A percentile compares a stretch with the other conserved stretches of the same genome.
These are phyloP conservation scores for Hypericum perforatum DNA, from an alignment of 345 rosid genomes.

Conservation along the genomic window DNA sequence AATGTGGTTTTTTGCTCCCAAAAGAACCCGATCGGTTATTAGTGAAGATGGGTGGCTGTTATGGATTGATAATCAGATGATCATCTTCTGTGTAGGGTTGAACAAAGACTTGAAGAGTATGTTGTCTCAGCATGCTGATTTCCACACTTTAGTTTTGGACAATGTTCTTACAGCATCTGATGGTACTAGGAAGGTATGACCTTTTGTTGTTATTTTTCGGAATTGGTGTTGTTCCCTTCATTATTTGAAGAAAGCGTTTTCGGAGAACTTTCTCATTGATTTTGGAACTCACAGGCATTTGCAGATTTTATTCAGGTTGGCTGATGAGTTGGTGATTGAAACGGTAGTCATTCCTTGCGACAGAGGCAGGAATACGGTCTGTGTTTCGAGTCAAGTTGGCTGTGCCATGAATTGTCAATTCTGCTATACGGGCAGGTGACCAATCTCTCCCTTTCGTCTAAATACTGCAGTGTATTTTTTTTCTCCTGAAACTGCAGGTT, in stretches of 20 bases:
- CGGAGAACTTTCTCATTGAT: constrained; percentile 54
- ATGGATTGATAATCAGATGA: not conserved
- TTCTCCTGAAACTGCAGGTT: constrained; percentile 3
- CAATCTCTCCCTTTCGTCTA: not conserved
- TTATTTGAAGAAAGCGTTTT: constrained; percentile 9
- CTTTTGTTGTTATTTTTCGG: not conserved
- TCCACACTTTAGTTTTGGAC: constrained; percentile 60
- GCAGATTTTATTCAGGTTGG: constrained; percentile 83
- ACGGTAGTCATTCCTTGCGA: constrained; percentile 84
- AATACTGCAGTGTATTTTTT: not conserved
- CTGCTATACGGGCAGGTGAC: constrained; percentile 85
- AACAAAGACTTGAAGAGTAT: constrained; percentile 77
- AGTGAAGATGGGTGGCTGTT: not conserved
- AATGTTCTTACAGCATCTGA: constrained; percentile 60
- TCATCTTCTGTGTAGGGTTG: constrained; percentile 36
- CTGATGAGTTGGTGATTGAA: constrained; percentile 71
- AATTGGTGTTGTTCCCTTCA: not conserved
- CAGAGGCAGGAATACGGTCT: constrained; percentile 78
- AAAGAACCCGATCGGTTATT: not conserved
- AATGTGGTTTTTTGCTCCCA: not conserved
- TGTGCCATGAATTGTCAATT: constrained; percentile 97
- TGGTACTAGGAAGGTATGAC: constrained; percentile 77
- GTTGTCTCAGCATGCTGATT: constrained; percentile 51
- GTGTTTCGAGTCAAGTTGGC: constrained; percentile 91
- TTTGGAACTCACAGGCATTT: constrained; percentile 58